These are phyloP conservation scores for Apophysomyces elegans DNA, from an alignment of 371 early-diverging fungal species.

Conservation along the genomic window DNA sequence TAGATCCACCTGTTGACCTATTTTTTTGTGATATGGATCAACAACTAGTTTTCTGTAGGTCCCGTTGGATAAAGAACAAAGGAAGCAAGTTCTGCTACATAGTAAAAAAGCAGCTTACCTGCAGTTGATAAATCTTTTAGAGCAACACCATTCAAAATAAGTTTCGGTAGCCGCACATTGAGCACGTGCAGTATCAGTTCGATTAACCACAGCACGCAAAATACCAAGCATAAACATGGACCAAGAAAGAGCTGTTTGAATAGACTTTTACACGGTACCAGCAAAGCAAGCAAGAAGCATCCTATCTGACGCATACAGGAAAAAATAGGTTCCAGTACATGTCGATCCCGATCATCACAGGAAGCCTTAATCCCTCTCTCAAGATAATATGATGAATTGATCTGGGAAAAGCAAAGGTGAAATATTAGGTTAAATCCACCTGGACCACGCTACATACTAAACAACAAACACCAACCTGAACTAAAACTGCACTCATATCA, in stretches of 20 bases:
- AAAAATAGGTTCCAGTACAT: not conserved
- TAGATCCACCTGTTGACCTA: slow-evolving; percentile 80
- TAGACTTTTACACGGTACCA: too few species aligned
- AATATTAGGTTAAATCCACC: not conserved
- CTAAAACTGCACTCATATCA: slow-evolving; percentile 30
- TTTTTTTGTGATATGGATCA: too few species aligned
- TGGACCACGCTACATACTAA: too few species aligned
- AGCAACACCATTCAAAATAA: slow-evolving; percentile 61
- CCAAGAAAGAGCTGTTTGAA: slow-evolving; percentile 29
- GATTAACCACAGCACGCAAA: slow-evolving; percentile 47
- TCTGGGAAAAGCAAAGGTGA: slow-evolving; percentile 22
- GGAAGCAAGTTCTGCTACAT: not conserved
- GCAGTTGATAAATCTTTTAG: slow-evolving; percentile 69
- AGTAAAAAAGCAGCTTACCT: slow-evolving; percentile 32
- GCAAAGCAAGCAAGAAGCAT: too few species aligned
- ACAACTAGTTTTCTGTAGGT: too few species aligned
- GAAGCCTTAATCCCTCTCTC: slow-evolving; percentile 38
- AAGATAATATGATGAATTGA: slow-evolving; percentile 55
- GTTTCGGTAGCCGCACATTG: slow-evolving; percentile 58
- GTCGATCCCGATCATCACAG: slow-evolving; percentile 16
- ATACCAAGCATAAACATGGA: slow-evolving; percentile 44
- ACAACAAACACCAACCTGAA: slow-evolving; percentile 27
- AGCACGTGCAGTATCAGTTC: slow-evolving; percentile 59
- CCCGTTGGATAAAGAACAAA: not conserved
- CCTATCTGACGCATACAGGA: too few species aligned